Evolutionary conservation across 1,284 basidiomycete species (phyloP).

Genomic region (Wolfiporia cocos): DNA sequence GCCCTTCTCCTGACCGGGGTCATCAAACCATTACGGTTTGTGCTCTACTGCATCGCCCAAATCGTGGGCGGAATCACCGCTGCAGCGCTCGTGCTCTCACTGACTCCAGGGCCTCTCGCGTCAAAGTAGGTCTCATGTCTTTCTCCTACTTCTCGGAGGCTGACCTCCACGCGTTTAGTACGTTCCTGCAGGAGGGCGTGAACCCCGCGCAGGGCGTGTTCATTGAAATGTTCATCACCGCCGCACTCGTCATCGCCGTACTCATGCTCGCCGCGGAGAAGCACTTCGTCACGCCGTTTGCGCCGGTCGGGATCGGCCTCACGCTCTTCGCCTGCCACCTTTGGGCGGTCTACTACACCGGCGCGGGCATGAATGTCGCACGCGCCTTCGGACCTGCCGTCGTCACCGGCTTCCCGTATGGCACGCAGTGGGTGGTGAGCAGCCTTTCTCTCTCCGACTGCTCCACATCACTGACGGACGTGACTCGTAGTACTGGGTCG

Average conservation of each 20-base stretch:
- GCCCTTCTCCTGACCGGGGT: slow-evolving; percentile 56
- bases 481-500: slow-evolving; percentile 55
- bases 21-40: slow-evolving; percentile 54
- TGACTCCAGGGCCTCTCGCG: slow-evolving; percentile 55
- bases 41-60: slow-evolving; percentile 60
- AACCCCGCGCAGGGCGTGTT: slow-evolving; percentile 56
- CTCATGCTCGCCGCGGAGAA: slow-evolving; percentile 69
- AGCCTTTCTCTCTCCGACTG: not conserved
- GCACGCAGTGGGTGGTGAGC: slow-evolving; percentile 59
- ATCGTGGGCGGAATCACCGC: slow-evolving; percentile 58
- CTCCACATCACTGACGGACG: too few relatives aligned
- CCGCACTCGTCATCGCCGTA: slow-evolving; percentile 51
- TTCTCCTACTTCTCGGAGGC: too few relatives aligned
- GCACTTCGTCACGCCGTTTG: slow-evolving; percentile 64
- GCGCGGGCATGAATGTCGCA: slow-evolving; percentile 65
- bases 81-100: slow-evolving; percentile 50
- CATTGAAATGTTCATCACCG: slow-evolving; percentile 70
- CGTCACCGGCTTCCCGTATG: slow-evolving; percentile 48
- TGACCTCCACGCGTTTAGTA: slow-evolving; percentile 27
- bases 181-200: slow-evolving; percentile 36
- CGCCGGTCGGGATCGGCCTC: slow-evolving; percentile 69
- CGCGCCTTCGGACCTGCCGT: slow-evolving; percentile 73
- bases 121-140: slow-evolving; percentile 38
- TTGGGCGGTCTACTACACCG: slow-evolving; percentile 48
- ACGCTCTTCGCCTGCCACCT: slow-evolving; percentile 52